Evolutionary conservation across 2,329 filamentous ascomycete species (phyloP).

Genomic region (Aureobasidium lini): DNA sequence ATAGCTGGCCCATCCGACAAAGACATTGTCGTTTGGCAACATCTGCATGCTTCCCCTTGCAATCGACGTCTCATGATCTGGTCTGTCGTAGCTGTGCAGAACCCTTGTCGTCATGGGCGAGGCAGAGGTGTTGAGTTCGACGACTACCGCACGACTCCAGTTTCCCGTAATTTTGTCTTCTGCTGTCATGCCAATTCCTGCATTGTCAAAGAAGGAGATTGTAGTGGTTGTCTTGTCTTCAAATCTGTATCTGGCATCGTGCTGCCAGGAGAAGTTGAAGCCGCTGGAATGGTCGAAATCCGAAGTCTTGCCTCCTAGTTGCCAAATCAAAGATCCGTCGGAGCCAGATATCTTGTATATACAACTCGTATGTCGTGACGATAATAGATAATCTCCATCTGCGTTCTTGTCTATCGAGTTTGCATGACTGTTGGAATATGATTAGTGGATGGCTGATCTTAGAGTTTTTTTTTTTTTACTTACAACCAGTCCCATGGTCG

Average conservation of each 20-base stretch:
- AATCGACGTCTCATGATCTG: conserved; percentile 25
- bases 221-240: conserved; percentile 6
- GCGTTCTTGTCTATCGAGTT: conserved; percentile 34
- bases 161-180: background rate
- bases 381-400: conserved; percentile 33
- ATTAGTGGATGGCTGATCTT: background rate
- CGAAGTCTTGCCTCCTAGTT: conserved; percentile 26
- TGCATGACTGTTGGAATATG: conserved; percentile 22
- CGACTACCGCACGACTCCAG: background rate
- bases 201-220: conserved; percentile 13
- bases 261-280: conserved; percentile 31
- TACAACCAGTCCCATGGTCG: conserved; percentile 17
- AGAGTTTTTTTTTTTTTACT: background rate
- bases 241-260: conserved; percentile 28
- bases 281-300: conserved; percentile 22
- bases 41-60: conserved; percentile 29
- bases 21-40: conserved; percentile 30
- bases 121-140: conserved; percentile 8
- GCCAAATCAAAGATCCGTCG: conserved; percentile 31
- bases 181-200: background rate
- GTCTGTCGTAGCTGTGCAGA: conserved; percentile 24
- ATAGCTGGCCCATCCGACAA: conserved; percentile 29
- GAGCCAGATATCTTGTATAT: conserved; percentile 32
- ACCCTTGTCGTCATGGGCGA: background rate
- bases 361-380: conserved; percentile 31